These are phyloP conservation scores for Neonectria ditissima DNA, from an alignment of 2,329 filamentous ascomycete species.

Conservation along the genomic window DNA sequence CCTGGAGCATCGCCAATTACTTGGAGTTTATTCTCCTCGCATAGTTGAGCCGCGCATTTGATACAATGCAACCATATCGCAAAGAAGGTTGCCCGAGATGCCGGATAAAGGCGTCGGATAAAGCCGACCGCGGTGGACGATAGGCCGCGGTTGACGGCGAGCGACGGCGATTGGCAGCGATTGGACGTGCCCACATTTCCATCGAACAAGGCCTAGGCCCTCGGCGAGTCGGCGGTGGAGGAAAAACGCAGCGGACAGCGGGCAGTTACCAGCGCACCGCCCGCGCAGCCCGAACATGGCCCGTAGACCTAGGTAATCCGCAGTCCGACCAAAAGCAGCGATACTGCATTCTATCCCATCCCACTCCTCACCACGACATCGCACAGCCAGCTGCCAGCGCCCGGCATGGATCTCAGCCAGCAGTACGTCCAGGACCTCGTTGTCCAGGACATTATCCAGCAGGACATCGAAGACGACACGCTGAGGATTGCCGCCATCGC, in stretches of 20 bases:
- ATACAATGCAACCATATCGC: neutral
- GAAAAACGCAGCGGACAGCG: neutral
- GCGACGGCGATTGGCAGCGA: neutral
- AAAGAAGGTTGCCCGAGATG: neutral
- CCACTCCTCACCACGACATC: conserved; percentile 6
- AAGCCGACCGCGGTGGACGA: too few relatives aligned
- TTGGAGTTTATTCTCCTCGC: neutral
- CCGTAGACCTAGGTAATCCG: neutral
- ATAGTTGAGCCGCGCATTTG: neutral
- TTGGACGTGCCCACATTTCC: neutral
- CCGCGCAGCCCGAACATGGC: neutral
- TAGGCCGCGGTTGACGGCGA: neutral
- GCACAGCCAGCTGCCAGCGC: neutral
- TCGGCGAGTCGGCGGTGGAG: conserved; percentile 1
- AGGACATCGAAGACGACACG: conserved; percentile 22
- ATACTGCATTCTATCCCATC: neutral
- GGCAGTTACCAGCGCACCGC: too few relatives aligned
- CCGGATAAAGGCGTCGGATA: neutral
- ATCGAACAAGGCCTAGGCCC: conserved; percentile 9
- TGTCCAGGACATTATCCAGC: conserved; percentile 26
- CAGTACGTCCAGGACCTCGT: conserved; percentile 22
- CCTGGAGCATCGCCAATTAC: neutral
- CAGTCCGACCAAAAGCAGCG: neutral
- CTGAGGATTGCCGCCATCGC: conserved; percentile 27
- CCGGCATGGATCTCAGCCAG: conserved; percentile 3